Evolutionary conservation across 768 basidiomycete genomes (phyloP), one percentile per base, ranked within the genome.

Genomic region (Nidularia sp.): DNA sequence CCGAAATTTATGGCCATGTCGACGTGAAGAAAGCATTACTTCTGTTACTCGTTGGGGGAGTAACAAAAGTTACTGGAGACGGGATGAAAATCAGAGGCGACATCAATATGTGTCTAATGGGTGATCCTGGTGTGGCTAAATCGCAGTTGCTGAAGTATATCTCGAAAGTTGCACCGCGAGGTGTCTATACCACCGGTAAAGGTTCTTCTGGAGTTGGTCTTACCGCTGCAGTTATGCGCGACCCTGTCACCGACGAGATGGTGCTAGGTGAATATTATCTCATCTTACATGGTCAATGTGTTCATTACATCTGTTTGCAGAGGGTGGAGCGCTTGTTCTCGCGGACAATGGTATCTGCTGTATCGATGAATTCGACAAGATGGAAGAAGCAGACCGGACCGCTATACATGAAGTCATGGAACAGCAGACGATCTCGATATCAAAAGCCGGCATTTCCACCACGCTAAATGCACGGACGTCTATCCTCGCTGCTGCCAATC

Each of bases 371-470:
- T 99, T 99, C 64, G 97, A 99, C 75, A 98, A 99, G 69, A 99
- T 99, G 97, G 97, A 98, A 59, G 97, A 99, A 71, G 69, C 92
- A 0, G 97, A 98, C 67, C 79, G 97, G 59, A 98, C 97, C 2
- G 93, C 97, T 10, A 98, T 99, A 55, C 97, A 99, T 72, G 97
- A 99, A 79, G 97, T 99, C 54, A 99, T 99, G 97, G 96, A 98
- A 71, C 97, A 98, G 68, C 97, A 99, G 72, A 99, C 97, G 0
- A 98, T 99, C 52, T 98, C 96, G 2, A 99, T 99, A 56, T 97
- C 97, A 42, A 99, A 98, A 70, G 97, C 97, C 4, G 97, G 97
- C 22, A 99, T 99, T 64, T 95, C 96, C 6, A 99, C 97, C 6
- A 98, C 97, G 1, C 78, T 99, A 45, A 98, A 98, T 62, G 97